Percentiles rank a stretch among this genome's conserved stretches.
Conservation (phyloP, 768 basidiomycete species). For the Pisolithus albus region DNA sequence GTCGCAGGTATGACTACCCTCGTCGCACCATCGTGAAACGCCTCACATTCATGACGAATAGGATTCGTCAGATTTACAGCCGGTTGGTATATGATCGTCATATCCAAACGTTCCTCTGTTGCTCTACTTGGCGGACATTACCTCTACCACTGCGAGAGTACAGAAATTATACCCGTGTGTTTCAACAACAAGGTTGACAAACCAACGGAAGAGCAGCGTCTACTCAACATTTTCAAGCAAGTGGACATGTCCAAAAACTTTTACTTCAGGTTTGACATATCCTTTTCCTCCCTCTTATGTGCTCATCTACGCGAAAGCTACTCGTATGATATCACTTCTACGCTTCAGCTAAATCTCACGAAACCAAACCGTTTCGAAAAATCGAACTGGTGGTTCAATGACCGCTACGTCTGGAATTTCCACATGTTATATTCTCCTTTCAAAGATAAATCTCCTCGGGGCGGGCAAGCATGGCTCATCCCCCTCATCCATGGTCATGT, state of each 20-base stretch:
- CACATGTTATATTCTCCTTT: slow-evolving; percentile 76
- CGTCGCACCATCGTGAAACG: neutral
- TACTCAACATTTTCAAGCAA: slow-evolving; percentile 89
- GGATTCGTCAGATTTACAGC: slow-evolving; percentile 94
- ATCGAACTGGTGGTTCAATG: slow-evolving; percentile 65
- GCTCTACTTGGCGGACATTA: slow-evolving; percentile 94
- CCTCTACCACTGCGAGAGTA: slow-evolving; percentile 91
- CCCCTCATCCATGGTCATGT: slow-evolving; percentile 94
- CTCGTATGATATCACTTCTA: slow-evolving; percentile 96
- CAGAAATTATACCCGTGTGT: slow-evolving; percentile 73
- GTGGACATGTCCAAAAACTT: slow-evolving; percentile 99
- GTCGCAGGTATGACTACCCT: slow-evolving; percentile 52
- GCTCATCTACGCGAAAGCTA: slow-evolving; percentile 45
- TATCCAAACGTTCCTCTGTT: slow-evolving; percentile 86
- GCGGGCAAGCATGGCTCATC: slow-evolving; percentile 75
- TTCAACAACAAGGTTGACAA: slow-evolving; percentile 81
- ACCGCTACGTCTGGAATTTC: slow-evolving; percentile 93
- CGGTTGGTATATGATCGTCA: slow-evolving; percentile 91
- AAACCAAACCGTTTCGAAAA: slow-evolving; percentile 38
- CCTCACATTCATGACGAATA: neutral
- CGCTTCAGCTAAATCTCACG: slow-evolving; percentile 86
- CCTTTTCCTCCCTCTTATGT: neutral
- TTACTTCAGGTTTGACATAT: slow-evolving; percentile 73
- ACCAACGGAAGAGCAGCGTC: slow-evolving; percentile 80
- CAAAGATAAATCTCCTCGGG: slow-evolving; percentile 30